These are phyloP conservation scores for Beauveria rudraprayagi DNA, from an alignment of 2,329 filamentous ascomycete genomes.

Conservation along the genomic window DNA sequence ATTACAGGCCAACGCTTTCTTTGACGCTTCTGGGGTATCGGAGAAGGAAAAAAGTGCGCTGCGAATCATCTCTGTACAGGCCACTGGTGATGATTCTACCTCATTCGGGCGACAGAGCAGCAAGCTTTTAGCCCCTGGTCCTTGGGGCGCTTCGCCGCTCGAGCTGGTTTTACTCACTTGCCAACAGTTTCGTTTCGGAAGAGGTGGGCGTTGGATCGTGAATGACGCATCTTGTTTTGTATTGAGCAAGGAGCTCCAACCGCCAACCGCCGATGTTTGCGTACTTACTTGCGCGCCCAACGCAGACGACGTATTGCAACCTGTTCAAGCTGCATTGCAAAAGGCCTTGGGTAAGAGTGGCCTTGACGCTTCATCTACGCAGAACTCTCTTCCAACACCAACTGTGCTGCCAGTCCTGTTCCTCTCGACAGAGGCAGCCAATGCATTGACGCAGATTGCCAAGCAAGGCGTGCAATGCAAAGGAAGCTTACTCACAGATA, in stretches of 20 bases:
- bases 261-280: not conserved
- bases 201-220: not conserved
- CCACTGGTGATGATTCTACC: not conserved
- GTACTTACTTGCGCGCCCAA: not conserved
- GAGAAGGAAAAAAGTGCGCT: not conserved
- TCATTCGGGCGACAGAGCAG: not conserved
- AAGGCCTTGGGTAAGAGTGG: not conserved
- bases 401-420: not conserved
- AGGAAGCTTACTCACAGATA: not conserved
- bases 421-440: not conserved
- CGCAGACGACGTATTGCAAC: not conserved
- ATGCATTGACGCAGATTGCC: not conserved
- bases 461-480: not conserved
- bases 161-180: not conserved
- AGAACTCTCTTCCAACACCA: not conserved
- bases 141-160: conserved; percentile 4
- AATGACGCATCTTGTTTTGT: not conserved
- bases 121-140: not conserved
- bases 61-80: not conserved
- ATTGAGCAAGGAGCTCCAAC: not conserved
- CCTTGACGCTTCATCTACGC: not conserved
- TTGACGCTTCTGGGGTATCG: not conserved
- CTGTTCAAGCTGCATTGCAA: not conserved
- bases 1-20: not conserved
- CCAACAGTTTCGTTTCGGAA: not conserved